These are phyloP conservation scores for Friedmanniomyces simplex DNA, from an alignment of 495 filamentous ascomycete genomes.

Conservation along the genomic window DNA sequence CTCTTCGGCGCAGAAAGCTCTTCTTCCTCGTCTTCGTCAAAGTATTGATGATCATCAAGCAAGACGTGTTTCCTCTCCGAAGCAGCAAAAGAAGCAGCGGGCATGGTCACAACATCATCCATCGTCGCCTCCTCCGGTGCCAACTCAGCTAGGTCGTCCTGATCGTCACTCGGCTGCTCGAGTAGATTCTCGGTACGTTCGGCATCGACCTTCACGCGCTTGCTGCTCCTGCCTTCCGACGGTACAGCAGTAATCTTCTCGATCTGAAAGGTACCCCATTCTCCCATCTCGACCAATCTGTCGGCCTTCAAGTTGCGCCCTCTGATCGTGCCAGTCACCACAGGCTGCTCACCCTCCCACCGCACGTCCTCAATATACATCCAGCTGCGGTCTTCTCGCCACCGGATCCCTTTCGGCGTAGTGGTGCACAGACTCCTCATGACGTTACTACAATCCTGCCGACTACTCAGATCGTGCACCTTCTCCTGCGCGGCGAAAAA, in stretches of 20 bases:
- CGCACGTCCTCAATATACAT: conserved; percentile 77
- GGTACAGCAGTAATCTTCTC: conserved; percentile 72
- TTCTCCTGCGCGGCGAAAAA: conserved; percentile 87
- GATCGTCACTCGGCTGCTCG: conserved; percentile 60
- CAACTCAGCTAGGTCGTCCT: conserved; percentile 69
- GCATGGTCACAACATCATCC: conserved; percentile 51
- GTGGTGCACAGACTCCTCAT: conserved; percentile 83
- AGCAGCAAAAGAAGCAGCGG: conserved; percentile 43
- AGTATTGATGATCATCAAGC: conserved; percentile 95
- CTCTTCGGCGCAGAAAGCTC: conserved; percentile 54
- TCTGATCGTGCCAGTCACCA: conserved; percentile 78
- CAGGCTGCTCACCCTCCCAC: conserved; percentile 48
- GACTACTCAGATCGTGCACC: conserved; percentile 70
- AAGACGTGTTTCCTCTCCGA: conserved; percentile 66
- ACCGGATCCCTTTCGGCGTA: conserved; percentile 80
- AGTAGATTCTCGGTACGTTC: conserved; percentile 43
- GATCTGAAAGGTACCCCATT: conserved; percentile 93
- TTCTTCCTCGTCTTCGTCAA: conserved; percentile 76
- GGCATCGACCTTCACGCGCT: conserved; percentile 49
- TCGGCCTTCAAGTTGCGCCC: conserved; percentile 83
- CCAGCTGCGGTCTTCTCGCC: conserved; percentile 91
- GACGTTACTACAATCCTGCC: conserved; percentile 80
- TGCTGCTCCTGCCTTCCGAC: conserved; percentile 41
- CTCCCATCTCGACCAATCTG: conserved; percentile 78
- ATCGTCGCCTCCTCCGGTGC: conserved; percentile 77